phyloP scores from a whole-genome alignment of 73 alveolate genomes.

The Tetrahymena elliotti region DNA sequence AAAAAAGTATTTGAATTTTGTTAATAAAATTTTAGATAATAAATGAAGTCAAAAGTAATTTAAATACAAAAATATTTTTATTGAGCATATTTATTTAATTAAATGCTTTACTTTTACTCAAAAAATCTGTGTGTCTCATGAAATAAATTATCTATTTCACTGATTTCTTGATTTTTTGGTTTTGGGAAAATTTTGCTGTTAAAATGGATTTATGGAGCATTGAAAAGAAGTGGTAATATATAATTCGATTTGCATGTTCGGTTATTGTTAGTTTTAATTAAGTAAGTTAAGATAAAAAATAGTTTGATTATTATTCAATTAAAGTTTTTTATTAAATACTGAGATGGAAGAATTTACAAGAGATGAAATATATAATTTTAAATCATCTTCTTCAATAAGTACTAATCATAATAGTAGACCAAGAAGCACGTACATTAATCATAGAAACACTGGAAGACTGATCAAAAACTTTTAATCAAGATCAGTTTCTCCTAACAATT shows the following conservation, averaged over 20 bases:
- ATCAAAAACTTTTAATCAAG: not conserved
- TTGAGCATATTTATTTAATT: too few species aligned
- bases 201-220: not conserved
- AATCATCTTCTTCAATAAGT: not conserved
- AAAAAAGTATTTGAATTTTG: too few species aligned
- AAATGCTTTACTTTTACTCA: too few species aligned
- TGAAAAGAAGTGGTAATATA: not conserved
- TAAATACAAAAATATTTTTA: too few species aligned
- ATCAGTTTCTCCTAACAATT: not conserved
- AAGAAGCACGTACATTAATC: not conserved
- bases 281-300: not conserved
- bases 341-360: not conserved
- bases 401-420: not conserved
- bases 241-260: not conserved
- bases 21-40: too few species aligned
- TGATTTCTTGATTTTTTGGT: too few species aligned
- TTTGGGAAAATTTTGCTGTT: not conserved
- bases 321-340: not conserved
- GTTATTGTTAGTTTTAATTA: not conserved
- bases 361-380: not conserved
- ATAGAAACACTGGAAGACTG: not conserved
- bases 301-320: not conserved
- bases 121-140: too few species aligned
- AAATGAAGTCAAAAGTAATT: too few species aligned
- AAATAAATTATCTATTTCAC: not conserved